Conservation (phyloP, 1,284 basidiomycete genomes). For the Schizophyllum commune region DNA sequence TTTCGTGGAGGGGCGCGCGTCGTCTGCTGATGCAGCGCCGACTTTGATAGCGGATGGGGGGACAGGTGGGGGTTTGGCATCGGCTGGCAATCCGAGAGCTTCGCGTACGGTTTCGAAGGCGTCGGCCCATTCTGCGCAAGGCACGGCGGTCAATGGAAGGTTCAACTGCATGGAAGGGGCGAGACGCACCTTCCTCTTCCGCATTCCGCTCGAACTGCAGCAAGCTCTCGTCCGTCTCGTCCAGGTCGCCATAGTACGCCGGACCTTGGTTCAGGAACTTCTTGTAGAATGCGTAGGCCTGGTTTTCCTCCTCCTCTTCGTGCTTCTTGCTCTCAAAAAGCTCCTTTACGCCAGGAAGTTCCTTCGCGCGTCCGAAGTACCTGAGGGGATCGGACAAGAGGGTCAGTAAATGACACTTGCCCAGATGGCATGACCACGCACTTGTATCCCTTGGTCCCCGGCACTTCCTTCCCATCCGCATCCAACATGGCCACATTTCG, state of each 20-base stretch:
- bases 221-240: constrained; percentile 72
- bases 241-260: constrained; percentile 87
- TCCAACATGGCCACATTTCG: constrained; percentile 87
- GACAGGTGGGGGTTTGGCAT: constrained; percentile 38
- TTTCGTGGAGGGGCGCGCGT: constrained; percentile 28
- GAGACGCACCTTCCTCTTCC: constrained; percentile 64
- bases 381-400: constrained; percentile 29
- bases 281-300: constrained; percentile 72
- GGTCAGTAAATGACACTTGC: background rate
- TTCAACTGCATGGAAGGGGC: constrained; percentile 1
- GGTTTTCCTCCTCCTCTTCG: constrained; percentile 81
- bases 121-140: constrained; percentile 61
- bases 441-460: constrained; percentile 98
- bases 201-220: constrained; percentile 64
- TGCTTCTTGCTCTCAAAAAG: constrained; percentile 81
- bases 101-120: constrained; percentile 50
- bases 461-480: constrained; percentile 92
- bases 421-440: constrained; percentile 29
- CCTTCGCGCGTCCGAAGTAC: constrained; percentile 96
- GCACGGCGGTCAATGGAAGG: background rate
- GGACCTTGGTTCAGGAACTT: constrained; percentile 87
- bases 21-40: background rate
- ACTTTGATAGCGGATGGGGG: constrained; percentile 12
- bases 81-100: constrained; percentile 44
- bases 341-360: constrained; percentile 92